A percentile compares a stretch with the other conserved stretches of the same genome.
Evolutionary conservation across 176 grass and related monocot species (phyloP).

Genomic region (Raddia distichophylla): DNA sequence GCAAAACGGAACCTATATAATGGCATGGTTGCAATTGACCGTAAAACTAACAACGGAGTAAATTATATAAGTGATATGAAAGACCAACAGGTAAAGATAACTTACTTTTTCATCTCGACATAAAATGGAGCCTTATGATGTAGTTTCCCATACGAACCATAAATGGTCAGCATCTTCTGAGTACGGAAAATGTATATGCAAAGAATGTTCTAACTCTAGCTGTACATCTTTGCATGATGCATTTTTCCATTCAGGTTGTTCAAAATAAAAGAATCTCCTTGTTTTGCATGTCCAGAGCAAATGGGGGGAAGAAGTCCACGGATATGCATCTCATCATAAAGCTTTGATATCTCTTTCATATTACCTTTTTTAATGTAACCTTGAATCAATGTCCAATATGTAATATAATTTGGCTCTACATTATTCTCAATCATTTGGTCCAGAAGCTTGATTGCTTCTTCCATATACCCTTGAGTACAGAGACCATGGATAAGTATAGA

Average conservation of each 20-base stretch:
- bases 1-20: no score
- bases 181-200: conserved; percentile 17
- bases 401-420: conserved; percentile 88
- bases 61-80: neutral
- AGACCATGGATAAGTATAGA: conserved; percentile 91
- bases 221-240: conserved; percentile 30
- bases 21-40: no score
- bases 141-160: conserved; percentile 20
- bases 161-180: conserved; percentile 27
- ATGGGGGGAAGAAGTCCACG: conserved; percentile 59
- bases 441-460: conserved; percentile 88
- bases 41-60: neutral
- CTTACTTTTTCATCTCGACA: conserved; percentile 24
- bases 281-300: conserved; percentile 32
- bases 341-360: conserved; percentile 72
- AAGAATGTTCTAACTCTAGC: conserved; percentile 20
- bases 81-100: neutral
- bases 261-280: conserved; percentile 31
- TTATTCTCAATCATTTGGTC: conserved; percentile 94
- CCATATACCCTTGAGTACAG: conserved; percentile 81
- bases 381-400: conserved; percentile 81
- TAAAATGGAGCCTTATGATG: conserved; percentile 4
- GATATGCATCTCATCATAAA: conserved; percentile 87
- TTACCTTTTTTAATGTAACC: conserved; percentile 79
- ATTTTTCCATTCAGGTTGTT: conserved; percentile 29